Evolutionary conservation across 139 green algal species (phyloP), one percentile per base, ranked within the genome.

Genomic region (Asterochloris sp.): DNA sequence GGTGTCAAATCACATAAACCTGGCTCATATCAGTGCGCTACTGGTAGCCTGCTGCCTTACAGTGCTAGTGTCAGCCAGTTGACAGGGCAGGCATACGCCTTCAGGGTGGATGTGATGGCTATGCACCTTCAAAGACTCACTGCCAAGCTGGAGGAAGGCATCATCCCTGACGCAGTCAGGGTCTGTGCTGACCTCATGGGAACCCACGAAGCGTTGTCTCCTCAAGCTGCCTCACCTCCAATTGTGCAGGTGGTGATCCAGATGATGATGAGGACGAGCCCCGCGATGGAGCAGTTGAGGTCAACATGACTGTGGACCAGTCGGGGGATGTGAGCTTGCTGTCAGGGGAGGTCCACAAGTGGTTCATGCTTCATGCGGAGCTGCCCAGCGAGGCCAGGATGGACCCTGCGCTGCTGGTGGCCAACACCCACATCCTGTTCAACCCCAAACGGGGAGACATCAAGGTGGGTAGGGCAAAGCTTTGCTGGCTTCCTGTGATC

Each of bases 341-440:
- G 60, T 80, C 76, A 23, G 76, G 76, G 24, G 76, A 80, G 76
- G 76, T 80, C 12, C 61, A 80, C 13, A 80, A 80, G 76, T 80
- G 76, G 76, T 80, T 80, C 29, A 68, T 24, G 29, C 63, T 38
- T 11, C 54, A 71, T 29, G 69, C 47, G 13, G 62, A 81, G 78
- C 78, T 76, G 76, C 77, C 75, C 21, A 62, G 67, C 24, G 76
- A 80, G n/a, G 68, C 76, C 23, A 61, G 67, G 10, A 80, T 80
- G 12, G 82, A 87, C 54, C 85, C 87, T 0, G 60, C 76, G 28
- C 62, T 98, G 69, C 27, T 96, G 11, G 89, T 97, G 38, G 87
- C 84, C 69, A 97, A 95, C 86, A 95, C 92, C 8, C 95, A 98
- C 82, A 83, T 98, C 28, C 88, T 97, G 23, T 98, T 98, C 81